These are phyloP conservation scores for Coffea eugenioides DNA, from an alignment of 257 asterid genomes.

Conservation along the genomic window DNA sequence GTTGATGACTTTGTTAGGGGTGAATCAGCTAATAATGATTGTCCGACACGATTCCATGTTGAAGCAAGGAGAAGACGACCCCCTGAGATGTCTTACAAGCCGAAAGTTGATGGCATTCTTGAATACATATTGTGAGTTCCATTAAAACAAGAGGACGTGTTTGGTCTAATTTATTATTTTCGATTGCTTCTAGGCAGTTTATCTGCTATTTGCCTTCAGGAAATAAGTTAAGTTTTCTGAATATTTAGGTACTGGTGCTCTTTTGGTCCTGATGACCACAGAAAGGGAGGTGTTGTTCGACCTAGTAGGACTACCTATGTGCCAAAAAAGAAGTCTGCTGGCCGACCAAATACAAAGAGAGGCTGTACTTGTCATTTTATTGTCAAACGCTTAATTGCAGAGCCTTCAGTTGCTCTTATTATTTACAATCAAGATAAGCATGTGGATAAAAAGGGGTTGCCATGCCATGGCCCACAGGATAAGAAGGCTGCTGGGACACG, in stretches of 20 bases:
- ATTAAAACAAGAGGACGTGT: neutral
- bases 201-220: neutral
- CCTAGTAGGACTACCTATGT: constrained; percentile 83
- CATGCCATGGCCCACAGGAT: constrained; percentile 96
- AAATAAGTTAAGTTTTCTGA: constrained; percentile 11
- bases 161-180: neutral
- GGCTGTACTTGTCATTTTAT: constrained; percentile 97
- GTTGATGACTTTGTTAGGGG: constrained; percentile 91
- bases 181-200: neutral
- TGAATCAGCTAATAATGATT: constrained; percentile 79
- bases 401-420: constrained; percentile 84
- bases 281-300: constrained; percentile 84
- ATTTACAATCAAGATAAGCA: constrained; percentile 87
- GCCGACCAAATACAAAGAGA: constrained; percentile 96
- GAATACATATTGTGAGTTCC: constrained; percentile 72
- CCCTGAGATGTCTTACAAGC: constrained; percentile 53
- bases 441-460: constrained; percentile 75
- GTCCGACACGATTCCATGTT: constrained; percentile 90
- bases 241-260: constrained; percentile 94
- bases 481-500: constrained; percentile 86
- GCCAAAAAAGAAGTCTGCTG: constrained; percentile 72
- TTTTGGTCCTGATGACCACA: constrained; percentile 96
- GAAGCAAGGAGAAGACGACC: constrained; percentile 87
- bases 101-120: constrained; percentile 94
- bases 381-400: constrained; percentile 86